Percentiles rank a stretch among this genome's conserved stretches.
phyloP scores from a whole-genome alignment of 129 eudicot species.

The Apium graveolens region DNA sequence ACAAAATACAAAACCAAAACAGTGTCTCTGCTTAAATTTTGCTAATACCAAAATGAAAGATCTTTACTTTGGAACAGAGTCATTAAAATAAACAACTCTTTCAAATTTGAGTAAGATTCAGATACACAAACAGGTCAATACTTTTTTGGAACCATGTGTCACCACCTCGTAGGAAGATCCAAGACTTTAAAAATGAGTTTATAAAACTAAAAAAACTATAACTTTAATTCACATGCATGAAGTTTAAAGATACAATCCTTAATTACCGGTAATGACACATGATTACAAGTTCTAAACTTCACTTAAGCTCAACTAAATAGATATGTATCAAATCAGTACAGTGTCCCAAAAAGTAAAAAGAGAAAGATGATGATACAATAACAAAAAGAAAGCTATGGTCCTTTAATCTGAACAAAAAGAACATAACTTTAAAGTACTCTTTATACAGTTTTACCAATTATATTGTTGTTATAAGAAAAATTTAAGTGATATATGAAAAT shows the following conservation, averaged over 20 bases:
- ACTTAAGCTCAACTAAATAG: conserved; percentile 12
- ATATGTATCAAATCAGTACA: conserved; percentile 18
- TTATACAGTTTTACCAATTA: neutral
- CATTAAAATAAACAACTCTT: neutral
- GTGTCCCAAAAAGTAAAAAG: conserved; percentile 23
- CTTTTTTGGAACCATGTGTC: conserved; percentile 41
- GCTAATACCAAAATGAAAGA: neutral
- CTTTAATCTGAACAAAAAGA: conserved; percentile 39
- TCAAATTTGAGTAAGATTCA: neutral
- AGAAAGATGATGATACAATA: conserved; percentile 22
- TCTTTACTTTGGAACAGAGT: neutral
- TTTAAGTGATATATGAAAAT: neutral
- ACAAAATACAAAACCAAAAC: neutral
- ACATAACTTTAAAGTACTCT: conserved; percentile 1
- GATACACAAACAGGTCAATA: conserved; percentile 22
- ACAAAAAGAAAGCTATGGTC: conserved; percentile 35
- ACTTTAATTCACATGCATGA: conserved; percentile 30
- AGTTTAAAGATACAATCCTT: conserved; percentile 47
- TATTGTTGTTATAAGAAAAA: neutral
- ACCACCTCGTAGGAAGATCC: conserved; percentile 36
- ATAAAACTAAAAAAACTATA: conserved; percentile 15
- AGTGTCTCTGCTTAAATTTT: neutral
- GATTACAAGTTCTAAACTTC: conserved; percentile 18
- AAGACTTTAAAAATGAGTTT: conserved; percentile 21
- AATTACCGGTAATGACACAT: conserved; percentile 55